A percentile compares a stretch with the other conserved stretches of the same genome.
phyloP scores from a whole-genome alignment of 257 asterid species.

The Forsythia suspensa region DNA sequence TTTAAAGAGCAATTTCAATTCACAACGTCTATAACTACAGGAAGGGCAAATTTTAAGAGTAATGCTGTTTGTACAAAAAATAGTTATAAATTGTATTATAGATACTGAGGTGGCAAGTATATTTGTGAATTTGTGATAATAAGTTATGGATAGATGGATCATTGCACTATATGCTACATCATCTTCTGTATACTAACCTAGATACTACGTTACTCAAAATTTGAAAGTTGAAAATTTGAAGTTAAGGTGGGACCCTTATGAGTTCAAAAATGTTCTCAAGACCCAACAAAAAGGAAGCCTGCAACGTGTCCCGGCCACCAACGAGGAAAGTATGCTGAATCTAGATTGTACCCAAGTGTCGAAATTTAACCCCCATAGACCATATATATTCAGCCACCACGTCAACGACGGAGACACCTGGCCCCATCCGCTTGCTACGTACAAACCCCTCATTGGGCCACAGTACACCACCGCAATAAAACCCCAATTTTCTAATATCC shows the following conservation, averaged over 20 bases:
- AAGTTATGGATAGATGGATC: too few species aligned
- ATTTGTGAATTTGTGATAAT: too few species aligned
- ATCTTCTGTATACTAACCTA: too few species aligned
- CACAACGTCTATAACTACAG: too few species aligned
- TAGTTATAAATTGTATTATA: too few species aligned
- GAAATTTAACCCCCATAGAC: conserved; percentile 1
- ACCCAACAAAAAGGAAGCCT: neutral
- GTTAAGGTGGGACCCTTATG: neutral
- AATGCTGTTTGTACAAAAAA: too few species aligned
- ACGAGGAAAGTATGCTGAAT: conserved; percentile 4
- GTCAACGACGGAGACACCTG: conserved; percentile 1
- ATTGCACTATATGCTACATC: too few species aligned
- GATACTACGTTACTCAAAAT: too few species aligned
- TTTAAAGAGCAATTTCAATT: too few species aligned
- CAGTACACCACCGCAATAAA: neutral
- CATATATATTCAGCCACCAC: neutral
- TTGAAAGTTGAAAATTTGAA: neutral
- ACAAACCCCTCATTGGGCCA: neutral
- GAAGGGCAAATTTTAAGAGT: too few species aligned
- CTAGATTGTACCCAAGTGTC: neutral
- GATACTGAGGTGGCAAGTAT: too few species aligned
- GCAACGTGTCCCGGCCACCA: conserved; percentile 38
- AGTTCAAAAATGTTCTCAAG: neutral
- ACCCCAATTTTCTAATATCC: neutral
- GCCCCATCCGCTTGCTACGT: neutral